A percentile compares a stretch with the other conserved stretches of the same genome.
Evolutionary conservation across 177 flowering plant species (phyloP).

Genomic region (Vitis hybrid): DNA sequence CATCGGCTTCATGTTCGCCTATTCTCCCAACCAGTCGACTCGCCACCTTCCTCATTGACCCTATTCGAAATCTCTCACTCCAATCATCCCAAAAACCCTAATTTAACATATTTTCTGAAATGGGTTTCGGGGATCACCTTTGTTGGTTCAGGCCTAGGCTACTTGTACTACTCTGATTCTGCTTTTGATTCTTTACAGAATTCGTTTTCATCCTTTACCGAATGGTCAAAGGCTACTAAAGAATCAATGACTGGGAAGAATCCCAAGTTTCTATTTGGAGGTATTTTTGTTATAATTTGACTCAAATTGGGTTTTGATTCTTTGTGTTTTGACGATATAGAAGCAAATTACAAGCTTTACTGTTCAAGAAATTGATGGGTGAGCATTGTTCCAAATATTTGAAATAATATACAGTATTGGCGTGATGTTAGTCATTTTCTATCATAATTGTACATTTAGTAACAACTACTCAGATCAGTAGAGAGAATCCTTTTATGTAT

Average conservation of each 20-base stretch:
- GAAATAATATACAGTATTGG: too few relatives aligned
- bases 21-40: not conserved
- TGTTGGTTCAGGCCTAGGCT: slow-evolving; percentile 35
- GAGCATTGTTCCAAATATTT: too few relatives aligned
- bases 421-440: too few relatives aligned
- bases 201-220: slow-evolving; percentile 21
- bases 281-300: slow-evolving; percentile 6
- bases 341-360: too few relatives aligned
- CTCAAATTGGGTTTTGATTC: not conserved
- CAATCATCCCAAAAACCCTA: not conserved
- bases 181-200: slow-evolving; percentile 1
- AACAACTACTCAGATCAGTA: too few relatives aligned
- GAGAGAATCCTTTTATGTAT: too few relatives aligned
- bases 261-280: slow-evolving; percentile 35
- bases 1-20: slow-evolving; percentile 4
- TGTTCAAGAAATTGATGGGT: too few relatives aligned
- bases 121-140: slow-evolving; percentile 28
- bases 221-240: slow-evolving; percentile 18
- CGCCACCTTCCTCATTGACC: slow-evolving; percentile 5
- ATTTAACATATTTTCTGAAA: slow-evolving; percentile 8
- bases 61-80: not conserved
- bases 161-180: slow-evolving; percentile 20
- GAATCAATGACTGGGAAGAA: slow-evolving; percentile 16
- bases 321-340: too few relatives aligned
- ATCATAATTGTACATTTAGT: too few relatives aligned